These are phyloP conservation scores for Annulohypoxylon stygium DNA, from an alignment of 495 filamentous ascomycete genomes.

Conservation along the genomic window DNA sequence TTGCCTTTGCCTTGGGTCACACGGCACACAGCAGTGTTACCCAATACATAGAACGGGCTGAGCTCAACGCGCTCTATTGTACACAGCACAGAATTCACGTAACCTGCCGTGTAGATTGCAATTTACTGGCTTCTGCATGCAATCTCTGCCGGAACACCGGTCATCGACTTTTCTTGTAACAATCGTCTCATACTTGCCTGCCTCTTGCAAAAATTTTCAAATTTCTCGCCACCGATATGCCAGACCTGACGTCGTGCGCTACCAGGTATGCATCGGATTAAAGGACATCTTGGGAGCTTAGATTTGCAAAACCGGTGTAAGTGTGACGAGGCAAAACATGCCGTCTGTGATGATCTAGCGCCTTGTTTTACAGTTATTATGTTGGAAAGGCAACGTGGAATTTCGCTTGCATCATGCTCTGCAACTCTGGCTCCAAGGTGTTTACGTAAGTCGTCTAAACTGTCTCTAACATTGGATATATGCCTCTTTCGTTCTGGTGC, in stretches of 20 bases:
- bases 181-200: slow-evolving; percentile 12
- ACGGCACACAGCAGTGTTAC: slow-evolving; percentile 33
- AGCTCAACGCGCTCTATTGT: background rate
- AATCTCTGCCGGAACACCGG: slow-evolving; percentile 32
- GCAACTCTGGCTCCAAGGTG: background rate
- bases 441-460: slow-evolving; percentile 24
- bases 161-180: slow-evolving; percentile 26
- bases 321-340: slow-evolving; percentile 38
- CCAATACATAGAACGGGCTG: slow-evolving; percentile 18
- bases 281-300: background rate
- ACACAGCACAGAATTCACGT: slow-evolving; percentile 4
- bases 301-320: slow-evolving; percentile 7
- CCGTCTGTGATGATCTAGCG: slow-evolving; percentile 21
- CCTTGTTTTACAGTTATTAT: slow-evolving; percentile 19
- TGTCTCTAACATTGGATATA: slow-evolving; percentile 25
- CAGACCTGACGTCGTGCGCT: slow-evolving; percentile 14
- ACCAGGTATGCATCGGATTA: slow-evolving; percentile 6
- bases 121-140: slow-evolving; percentile 38
- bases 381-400: slow-evolving; percentile 12
- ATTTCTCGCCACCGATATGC: slow-evolving; percentile 1
- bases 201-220: slow-evolving; percentile 20
- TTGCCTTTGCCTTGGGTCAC: slow-evolving; percentile 36
- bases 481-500: slow-evolving; percentile 30
- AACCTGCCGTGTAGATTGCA: slow-evolving; percentile 29
- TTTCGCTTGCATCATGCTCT: slow-evolving; percentile 24